Conservation (phyloP, 202 grass and related monocot species). For the Dendrocalamus latiflorus region DNA sequence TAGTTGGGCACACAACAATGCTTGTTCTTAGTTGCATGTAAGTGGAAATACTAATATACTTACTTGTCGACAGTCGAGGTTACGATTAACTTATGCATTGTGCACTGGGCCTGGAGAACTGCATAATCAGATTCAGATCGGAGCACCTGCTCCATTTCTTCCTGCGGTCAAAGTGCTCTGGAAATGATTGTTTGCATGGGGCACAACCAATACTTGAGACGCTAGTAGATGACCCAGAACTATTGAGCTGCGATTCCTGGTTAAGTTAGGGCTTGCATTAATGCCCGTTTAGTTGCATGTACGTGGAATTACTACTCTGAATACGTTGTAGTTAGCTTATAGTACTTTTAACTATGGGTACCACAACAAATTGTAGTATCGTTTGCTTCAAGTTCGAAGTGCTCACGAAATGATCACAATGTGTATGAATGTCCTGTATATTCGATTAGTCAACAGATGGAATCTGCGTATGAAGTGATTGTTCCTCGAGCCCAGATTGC, state of each 20-base stretch:
- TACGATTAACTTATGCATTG: background rate
- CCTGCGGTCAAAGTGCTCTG: background rate
- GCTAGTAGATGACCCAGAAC: background rate
- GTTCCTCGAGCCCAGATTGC: background rate
- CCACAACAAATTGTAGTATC: background rate
- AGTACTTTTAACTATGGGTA: background rate
- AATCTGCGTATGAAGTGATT: slow-evolving; percentile 9
- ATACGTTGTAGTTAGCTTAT: background rate
- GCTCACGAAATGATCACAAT: background rate
- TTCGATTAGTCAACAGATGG: background rate
- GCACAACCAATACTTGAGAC: background rate
- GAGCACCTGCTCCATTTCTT: background rate
- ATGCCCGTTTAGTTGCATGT: slow-evolving; percentile 18
- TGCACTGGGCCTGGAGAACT: background rate
- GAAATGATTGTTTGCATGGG: background rate
- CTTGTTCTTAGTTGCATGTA: background rate
- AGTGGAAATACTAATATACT: slow-evolving; percentile 6
- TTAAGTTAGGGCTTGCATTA: background rate
- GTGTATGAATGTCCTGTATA: slow-evolving; percentile 14
- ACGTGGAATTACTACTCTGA: slow-evolving; percentile 9
- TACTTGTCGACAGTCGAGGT: background rate
- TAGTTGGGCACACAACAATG: background rate
- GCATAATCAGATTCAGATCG: background rate
- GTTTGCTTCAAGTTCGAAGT: background rate
- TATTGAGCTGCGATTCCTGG: background rate